Evolutionary conservation across 2,329 filamentous ascomycete species (phyloP), one percentile per base, ranked within the genome.

Genomic region (Diaporthe sp.): DNA sequence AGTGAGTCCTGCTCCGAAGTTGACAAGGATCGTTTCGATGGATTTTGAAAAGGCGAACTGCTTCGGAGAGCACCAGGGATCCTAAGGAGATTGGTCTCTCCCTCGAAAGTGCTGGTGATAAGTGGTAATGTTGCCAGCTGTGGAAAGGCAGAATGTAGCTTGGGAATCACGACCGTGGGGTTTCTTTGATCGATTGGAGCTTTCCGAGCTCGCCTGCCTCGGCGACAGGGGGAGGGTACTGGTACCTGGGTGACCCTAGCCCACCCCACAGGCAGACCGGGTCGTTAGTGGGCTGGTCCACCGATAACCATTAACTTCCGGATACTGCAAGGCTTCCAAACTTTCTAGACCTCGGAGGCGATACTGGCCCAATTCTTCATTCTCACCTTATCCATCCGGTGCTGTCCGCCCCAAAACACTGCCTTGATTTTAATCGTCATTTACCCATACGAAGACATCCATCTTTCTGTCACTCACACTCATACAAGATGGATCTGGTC

Each of bases 401-500:
- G 5, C 34, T 9, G 9, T 47, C 31, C 22, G n/a, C 4, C 65
- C n/a, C 12, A 70, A 70, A 44, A 71, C 51, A 47, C 20, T 17
- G 13, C 20, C 53, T 57, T 2, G 1, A 1, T 25, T 25, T 10
- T 39, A 28, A n/a, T 20, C 15, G 4, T 15, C 4, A 39, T 31
- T 1, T 15, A 39, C n/a, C 7, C 22, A 7, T 22, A n/a, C 58
- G 22, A 39, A 49, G 6, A 17, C 13, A 2, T 31, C 22, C 20
- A 13, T 15, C 22, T 28, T 53, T 39, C 42, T 6, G 5, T 72
- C 20, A 3, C 3, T 55, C 47, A 7, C 7, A 55, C 12, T 57
- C 20, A 5, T 17, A 39, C 39, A 70, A 17, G 6, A 98, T 99
- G 97, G 97, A 99, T 89, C 91, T 99, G 73, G 92, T 98, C 73